phyloP scores from a whole-genome alignment of 169 alveolate genomes.

The Plasmodium inui region DNA sequence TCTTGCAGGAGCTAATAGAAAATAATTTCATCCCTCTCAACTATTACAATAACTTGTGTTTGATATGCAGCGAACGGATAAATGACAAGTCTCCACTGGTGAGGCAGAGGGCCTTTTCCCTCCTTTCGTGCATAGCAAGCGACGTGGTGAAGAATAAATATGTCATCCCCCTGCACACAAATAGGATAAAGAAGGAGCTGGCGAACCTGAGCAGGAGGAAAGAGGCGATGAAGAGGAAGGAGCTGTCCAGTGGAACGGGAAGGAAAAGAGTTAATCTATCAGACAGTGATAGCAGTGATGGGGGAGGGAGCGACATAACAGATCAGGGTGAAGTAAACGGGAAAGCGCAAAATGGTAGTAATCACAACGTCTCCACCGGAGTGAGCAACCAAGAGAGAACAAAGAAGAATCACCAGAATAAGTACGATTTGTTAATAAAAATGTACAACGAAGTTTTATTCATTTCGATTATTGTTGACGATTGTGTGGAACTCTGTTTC shows the following conservation, averaged over 20 bases:
- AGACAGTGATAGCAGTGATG: constrained; percentile 34
- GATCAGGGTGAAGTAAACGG: background rate
- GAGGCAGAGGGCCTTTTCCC: constrained; percentile 84
- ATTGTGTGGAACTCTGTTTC: constrained; percentile 63
- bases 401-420: background rate
- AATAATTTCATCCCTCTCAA: constrained; percentile 82
- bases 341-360: background rate
- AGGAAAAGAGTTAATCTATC: constrained; percentile 50
- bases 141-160: constrained; percentile 81
- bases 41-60: constrained; percentile 75
- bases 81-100: constrained; percentile 85
- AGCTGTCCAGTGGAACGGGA: background rate
- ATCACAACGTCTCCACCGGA: background rate
- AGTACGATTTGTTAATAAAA: constrained; percentile 42
- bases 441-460: constrained; percentile 70
- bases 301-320: background rate
- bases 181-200: constrained; percentile 73
- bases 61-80: constrained; percentile 79
- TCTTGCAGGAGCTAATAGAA: constrained; percentile 81
- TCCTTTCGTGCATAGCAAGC: constrained; percentile 77
- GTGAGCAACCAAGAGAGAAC: background rate
- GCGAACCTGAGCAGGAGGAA: constrained; percentile 48
- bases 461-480: constrained; percentile 50
- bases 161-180: constrained; percentile 74
- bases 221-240: constrained; percentile 44